Conservation (phyloP, 805 yeast species). For the Candida germanica region DNA sequence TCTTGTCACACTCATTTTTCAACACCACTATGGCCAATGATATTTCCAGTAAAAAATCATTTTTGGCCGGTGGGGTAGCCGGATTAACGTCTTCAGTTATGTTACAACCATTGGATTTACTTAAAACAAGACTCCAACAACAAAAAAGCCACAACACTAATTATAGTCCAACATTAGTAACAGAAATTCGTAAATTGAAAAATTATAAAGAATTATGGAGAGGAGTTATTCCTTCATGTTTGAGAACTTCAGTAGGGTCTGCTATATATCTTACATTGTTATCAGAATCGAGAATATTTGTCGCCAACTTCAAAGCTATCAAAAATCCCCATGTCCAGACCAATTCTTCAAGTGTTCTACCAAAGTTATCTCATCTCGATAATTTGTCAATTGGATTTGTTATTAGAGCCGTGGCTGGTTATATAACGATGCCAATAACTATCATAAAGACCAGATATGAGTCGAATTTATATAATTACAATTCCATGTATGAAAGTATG, state of each 20-base stretch:
- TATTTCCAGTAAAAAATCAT: constrained; percentile 14
- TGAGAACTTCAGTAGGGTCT: constrained; percentile 88
- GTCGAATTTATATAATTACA: constrained; percentile 71
- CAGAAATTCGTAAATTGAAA: constrained; percentile 41
- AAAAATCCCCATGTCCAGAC: not conserved
- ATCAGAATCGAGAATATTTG: constrained; percentile 53
- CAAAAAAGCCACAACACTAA: constrained; percentile 22
- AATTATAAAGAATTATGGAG: constrained; percentile 69
- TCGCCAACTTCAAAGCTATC: constrained; percentile 30
- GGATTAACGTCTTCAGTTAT: constrained; percentile 79
- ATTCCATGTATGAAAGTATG: constrained; percentile 59
- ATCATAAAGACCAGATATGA: constrained; percentile 87
- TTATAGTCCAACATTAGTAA: constrained; percentile 30
- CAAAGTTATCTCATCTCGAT: constrained; percentile 65
- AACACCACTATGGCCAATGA: constrained; percentile 11
- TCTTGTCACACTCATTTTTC: no score
- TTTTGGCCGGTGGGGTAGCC: constrained; percentile 62
- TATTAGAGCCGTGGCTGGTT: constrained; percentile 79
- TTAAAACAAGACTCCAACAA: constrained; percentile 78
- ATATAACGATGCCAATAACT: constrained; percentile 91
- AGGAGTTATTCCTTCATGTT: constrained; percentile 87
- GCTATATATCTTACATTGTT: constrained; percentile 79
- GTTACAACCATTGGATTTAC: constrained; percentile 84
- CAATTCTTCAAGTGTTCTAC: constrained; percentile 37
- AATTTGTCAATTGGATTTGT: constrained; percentile 76